phyloP scores from a whole-genome alignment of 2,329 filamentous ascomycete genomes.

The Exserohilum rostratum region DNA sequence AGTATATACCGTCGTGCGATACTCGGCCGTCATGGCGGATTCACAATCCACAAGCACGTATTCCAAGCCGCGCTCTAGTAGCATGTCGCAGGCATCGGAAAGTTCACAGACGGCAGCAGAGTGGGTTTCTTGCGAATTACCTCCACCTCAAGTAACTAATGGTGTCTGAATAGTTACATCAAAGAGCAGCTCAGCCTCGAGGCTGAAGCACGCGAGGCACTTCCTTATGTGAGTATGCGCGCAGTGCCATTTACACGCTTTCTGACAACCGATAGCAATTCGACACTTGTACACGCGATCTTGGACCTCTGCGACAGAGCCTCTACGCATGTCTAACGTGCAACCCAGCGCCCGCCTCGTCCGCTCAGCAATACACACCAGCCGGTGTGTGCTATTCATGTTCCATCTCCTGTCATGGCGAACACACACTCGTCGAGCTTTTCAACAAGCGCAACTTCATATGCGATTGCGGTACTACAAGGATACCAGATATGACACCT shows the following conservation, averaged over 20 bases:
- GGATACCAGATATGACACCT: conserved; percentile 71
- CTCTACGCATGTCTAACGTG: conserved; percentile 95
- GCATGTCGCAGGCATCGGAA: conserved; percentile 55
- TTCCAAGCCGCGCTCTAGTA: conserved; percentile 44
- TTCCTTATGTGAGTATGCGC: conserved; percentile 76
- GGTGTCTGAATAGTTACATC: conserved; percentile 70
- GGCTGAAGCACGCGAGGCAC: conserved; percentile 89
- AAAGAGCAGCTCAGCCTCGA: conserved; percentile 88
- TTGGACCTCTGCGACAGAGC: conserved; percentile 84
- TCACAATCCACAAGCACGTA: conserved; percentile 28
- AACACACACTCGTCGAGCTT: conserved; percentile 92
- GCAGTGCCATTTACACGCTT: conserved; percentile 1
- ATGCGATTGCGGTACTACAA: conserved; percentile 92
- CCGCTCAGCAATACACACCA: conserved; percentile 67
- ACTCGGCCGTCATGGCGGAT: conserved; percentile 32
- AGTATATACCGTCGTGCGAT: background rate
- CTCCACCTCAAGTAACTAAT: background rate
- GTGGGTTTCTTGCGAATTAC: conserved; percentile 24
- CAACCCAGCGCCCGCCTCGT: conserved; percentile 74
- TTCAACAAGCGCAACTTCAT: conserved; percentile 95
- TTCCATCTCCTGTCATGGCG: conserved; percentile 94
- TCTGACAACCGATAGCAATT: conserved; percentile 70
- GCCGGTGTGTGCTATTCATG: conserved; percentile 96
- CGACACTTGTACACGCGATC: conserved; percentile 87
- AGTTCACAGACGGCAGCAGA: conserved; percentile 62